A percentile compares a stretch with the other conserved stretches of the same genome.
Conservation (phyloP, 805 yeast genomes). For the Barnettozyma californica region DNA sequence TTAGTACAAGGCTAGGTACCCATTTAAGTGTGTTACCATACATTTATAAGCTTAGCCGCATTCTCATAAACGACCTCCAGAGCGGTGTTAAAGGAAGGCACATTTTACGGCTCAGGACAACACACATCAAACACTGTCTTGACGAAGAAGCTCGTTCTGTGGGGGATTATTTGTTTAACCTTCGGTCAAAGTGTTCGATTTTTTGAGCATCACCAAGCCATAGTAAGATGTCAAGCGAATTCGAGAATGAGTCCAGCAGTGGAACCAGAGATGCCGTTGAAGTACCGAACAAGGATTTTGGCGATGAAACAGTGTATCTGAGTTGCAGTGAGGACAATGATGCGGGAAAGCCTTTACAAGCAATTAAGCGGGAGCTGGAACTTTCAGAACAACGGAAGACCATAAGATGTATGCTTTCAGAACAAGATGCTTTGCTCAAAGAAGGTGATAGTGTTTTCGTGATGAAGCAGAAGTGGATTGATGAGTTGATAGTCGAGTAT, state of each 20-base stretch:
- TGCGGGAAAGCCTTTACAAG: neutral
- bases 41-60: neutral
- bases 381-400: constrained; percentile 16
- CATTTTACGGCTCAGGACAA: neutral
- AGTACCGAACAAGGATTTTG: neutral
- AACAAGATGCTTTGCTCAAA: neutral
- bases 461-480: constrained; percentile 15
- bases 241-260: neutral
- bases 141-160: neutral
- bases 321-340: constrained; percentile 1
- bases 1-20: neutral
- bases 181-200: too few species aligned
- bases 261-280: neutral
- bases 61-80: neutral
- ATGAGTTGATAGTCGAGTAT: constrained; percentile 7
- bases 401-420: constrained; percentile 7
- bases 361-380: neutral
- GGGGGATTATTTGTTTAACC: too few species aligned
- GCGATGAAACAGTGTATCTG: constrained; percentile 3
- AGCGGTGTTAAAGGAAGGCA: too few species aligned
- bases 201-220: neutral
- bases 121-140: neutral
- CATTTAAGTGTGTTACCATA: neutral
- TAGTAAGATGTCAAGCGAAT: neutral
- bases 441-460: constrained; percentile 18